Base-by-base conservation (phyloP, 2,329 filamentous ascomycete genomes). In the Metarhizium robertsii region DNA sequence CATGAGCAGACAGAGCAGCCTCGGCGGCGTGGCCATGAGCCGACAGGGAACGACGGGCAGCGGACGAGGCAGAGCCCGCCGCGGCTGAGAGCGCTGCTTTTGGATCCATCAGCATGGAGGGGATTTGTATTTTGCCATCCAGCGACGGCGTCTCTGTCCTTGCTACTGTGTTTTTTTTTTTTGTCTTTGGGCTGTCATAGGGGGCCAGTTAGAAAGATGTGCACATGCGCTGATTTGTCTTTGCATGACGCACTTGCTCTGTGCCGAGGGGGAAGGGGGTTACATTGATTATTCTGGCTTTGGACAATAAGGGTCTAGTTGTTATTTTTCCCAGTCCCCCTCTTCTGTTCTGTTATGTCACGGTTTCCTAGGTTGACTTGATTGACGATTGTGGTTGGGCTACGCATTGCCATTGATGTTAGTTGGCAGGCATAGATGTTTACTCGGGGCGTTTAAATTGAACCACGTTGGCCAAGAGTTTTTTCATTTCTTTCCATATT, bases 1-100 rank as follows among this genome's bases (percentile, higher is more conserved):
- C 1, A 81, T 81, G 77, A 81, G 79, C 61, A 75, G 78, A 42
- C 78, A 79, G 65, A 81, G 76, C 67, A 81, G 78, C 54, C 69
- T 77, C 4, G 78, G 79, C 29, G 80, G 79, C 46, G 75, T 76
- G 36, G 71, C 78, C 13, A 83, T 83, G 79, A 83, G 79, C 60
- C 73, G 80, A 25, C 76, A 79, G 62, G 77, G 76, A 34, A 78
- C 75, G 52, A 70, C 72, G 29, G 72, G 75, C 48, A 80, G 77
- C 59, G 75, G 74, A 25, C 72, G 79, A 53, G 79, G 78, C 51
- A 75, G 74, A 64, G 66, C 70, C 52, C 68, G 72, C 53, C 71
- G 72, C 20, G 50, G 36, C 20, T 40, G 52, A 34, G 29, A 42
- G 34, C 25, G 25, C 14, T 29, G 8, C n/a, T 45, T 13, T 6